Percentiles rank a stretch among this genome's conserved stretches.
These are phyloP conservation scores for Trichophaea hybrida DNA, from an alignment of 2,329 filamentous ascomycete species.

Conservation along the genomic window DNA sequence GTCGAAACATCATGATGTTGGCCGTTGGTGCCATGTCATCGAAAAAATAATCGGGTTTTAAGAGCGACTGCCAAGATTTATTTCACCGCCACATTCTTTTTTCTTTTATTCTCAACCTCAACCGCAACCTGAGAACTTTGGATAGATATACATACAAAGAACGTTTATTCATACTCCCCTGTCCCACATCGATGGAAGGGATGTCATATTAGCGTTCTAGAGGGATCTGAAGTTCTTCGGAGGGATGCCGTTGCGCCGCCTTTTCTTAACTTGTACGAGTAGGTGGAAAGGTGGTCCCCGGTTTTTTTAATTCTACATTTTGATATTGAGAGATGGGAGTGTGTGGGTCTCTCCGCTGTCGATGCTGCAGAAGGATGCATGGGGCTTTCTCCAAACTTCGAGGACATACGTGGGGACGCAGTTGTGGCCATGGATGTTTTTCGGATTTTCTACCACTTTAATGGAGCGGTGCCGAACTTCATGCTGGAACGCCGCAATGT, in stretches of 20 bases:
- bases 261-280: background rate
- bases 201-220: constrained; percentile 7
- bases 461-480: too few species aligned
- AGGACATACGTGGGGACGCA: too few species aligned
- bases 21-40: background rate
- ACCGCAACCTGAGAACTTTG: too few species aligned
- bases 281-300: background rate
- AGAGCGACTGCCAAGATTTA: background rate
- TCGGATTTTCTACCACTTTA: too few species aligned
- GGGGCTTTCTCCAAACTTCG: too few species aligned
- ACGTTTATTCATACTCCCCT: constrained; percentile 7
- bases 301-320: background rate
- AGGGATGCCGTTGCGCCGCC: background rate
- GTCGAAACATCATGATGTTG: background rate
- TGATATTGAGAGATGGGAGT: background rate
- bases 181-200: background rate
- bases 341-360: too few species aligned
- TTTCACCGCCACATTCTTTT: background rate
- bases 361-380: too few species aligned
- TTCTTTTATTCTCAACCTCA: background rate
- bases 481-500: too few species aligned
- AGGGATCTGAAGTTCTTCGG: background rate
- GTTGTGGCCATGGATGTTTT: too few species aligned
- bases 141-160: background rate
- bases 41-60: background rate